Conservation (phyloP, 306 rosid species). For the Cajanus cajan region DNA sequence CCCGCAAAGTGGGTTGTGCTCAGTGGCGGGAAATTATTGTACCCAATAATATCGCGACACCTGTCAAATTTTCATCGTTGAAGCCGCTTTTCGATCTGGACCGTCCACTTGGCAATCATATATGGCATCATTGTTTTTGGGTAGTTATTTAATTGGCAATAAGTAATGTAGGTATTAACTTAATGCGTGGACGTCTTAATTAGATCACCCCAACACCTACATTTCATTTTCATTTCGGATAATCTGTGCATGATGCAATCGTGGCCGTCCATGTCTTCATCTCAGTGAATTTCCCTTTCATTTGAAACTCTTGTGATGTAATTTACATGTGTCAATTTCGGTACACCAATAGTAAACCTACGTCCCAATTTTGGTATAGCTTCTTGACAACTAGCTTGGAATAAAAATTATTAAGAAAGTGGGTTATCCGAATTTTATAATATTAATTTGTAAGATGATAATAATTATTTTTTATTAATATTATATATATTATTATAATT, state of each 20-base stretch:
- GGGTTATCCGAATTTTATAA: no score
- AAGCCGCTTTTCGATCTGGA: background rate
- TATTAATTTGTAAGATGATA: no score
- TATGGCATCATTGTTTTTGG: no score
- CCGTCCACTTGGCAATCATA: constrained; percentile 29
- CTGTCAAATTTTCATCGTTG: background rate
- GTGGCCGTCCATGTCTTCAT: constrained; percentile 24
- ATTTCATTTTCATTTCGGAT: constrained; percentile 2
- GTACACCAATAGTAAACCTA: background rate
- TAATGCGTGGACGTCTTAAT: background rate
- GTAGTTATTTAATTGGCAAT: background rate
- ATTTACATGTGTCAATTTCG: background rate
- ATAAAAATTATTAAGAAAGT: no score
- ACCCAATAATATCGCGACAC: background rate
- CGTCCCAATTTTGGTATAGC: no score
- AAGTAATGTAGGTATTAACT: background rate
- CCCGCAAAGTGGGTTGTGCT: background rate
- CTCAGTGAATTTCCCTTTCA: background rate
- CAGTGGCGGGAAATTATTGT: constrained; percentile 34
- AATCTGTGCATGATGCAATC: constrained; percentile 1
- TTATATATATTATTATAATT: no score
- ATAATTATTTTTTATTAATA: no score
- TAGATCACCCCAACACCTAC: background rate
- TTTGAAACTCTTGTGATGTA: background rate
- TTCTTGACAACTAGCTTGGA: no score